These are phyloP conservation scores for Penicillium sp. DNA, from an alignment of 2,329 filamentous ascomycete genomes.

Conservation along the genomic window DNA sequence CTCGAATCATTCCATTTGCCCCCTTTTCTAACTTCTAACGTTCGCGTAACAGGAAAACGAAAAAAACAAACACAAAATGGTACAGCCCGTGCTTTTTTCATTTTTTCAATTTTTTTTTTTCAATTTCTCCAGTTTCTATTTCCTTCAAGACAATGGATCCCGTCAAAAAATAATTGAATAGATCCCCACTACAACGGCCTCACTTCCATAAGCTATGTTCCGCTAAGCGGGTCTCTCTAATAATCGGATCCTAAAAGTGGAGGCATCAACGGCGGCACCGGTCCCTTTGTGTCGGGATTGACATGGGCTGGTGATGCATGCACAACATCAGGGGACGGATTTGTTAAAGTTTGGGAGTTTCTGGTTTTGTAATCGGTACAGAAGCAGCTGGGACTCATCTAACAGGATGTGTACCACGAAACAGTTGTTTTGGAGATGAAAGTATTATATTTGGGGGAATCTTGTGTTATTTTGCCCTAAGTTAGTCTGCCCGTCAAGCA, in stretches of 20 bases:
- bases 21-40: background rate
- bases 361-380: no score
- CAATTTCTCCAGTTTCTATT: background rate
- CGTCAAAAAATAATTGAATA: background rate
- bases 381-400: no score
- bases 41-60: background rate
- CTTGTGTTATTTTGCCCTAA: constrained; percentile 6
- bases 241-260: constrained; percentile 5
- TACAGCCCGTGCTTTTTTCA: background rate
- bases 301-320: constrained; percentile 18
- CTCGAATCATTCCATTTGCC: background rate
- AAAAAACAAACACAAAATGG: background rate
- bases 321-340: constrained; percentile 18
- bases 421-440: background rate
- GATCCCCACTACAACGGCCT: constrained; percentile 1
- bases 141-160: background rate
- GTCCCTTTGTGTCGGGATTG: constrained; percentile 13
- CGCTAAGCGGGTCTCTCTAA: constrained; percentile 2
- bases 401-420: background rate
- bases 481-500: constrained; percentile 12
- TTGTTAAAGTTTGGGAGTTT: constrained; percentile 8
- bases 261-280: constrained; percentile 20
- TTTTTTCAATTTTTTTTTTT: background rate
- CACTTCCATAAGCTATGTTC: background rate
- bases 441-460: background rate